Evolutionary conservation across 371 early-diverging fungal species (phyloP), one percentile per base, ranked within the genome.

Genomic region (Aphelidium insulamus): DNA sequence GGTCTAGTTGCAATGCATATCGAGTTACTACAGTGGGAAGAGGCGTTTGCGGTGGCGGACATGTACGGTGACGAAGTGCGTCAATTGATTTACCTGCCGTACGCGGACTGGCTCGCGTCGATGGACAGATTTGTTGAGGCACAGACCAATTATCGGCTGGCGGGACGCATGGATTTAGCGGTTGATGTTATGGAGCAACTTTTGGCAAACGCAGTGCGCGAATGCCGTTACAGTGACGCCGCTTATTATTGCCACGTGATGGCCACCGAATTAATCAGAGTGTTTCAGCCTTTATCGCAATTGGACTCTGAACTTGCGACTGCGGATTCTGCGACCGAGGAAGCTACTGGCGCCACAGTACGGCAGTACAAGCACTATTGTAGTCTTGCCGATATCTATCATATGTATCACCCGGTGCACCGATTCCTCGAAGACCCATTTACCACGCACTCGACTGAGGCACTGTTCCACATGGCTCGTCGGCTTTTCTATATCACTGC

Each of bases 401-500:
- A 60, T 34, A 55, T 56, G 2, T 65, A 57, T 32, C 41, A 55
- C 32, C 35, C 40, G 23, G 41, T 65, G 28, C 21, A 45, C 4
- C 38, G 48, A 7, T 65, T 43, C 40, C 29, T 62, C 11, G 52
- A 56, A 21, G 57, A 62, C 3, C 66, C 66, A 7, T 65, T 65
- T 38, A 65, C 61, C 2, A 39, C 49, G n/a, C 52, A 52, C 30
- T 28, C 50, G 12, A 48, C 59, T 4, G 57, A 53, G 29, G 37
- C 53, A 1, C 37, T 65, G 19, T 38, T 59, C 23, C 50, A 44
- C 36, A 58, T 62, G 57, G 45, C 57, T 8, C 44, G 52, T 7
- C 57, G 48, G 39, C 32, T 57, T 1, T 26, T 48, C 22, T 23
- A 43, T 29, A 34, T 44, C 29, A 32, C 42, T 24, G 32, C n/a